Evolutionary conservation across 805 yeast genomes (phyloP), one percentile per base, ranked within the genome.

Genomic region (Kazachstania martiniae): DNA sequence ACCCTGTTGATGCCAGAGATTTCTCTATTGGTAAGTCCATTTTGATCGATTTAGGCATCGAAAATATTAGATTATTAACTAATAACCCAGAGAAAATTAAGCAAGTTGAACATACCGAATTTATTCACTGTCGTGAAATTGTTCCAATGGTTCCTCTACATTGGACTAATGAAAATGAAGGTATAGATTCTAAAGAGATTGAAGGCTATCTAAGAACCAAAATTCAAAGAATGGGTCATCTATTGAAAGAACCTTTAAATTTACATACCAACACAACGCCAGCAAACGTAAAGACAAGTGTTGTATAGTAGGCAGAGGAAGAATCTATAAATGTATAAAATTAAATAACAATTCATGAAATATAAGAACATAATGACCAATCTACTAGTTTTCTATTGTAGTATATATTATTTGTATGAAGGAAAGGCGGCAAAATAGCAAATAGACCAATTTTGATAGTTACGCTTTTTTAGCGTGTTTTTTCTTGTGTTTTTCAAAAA

Each of bases 111-210:
- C 95, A 96, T 25, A 75, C 74, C 49, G 68, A 79, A 25, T 63
- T 72, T 32, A 74, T 91, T 19, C 69, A 67, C 39, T 97, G 93
- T 27, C 68, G 70, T 17, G 91, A 89, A 55, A 72, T 98, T 43
- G 86, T 89, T 3, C 95, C 99, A 23, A 91, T 91, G 99, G 72
- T 91, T 3, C 99, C 99, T 10, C 67, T 87, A 34, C 87, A 95
- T 6, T 91, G 98, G 98, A 64, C 65, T 21, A 49, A 59, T 16
- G 63, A 59, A 18, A 40, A 46, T 4, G 55, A 53, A n/a, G 97
- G 97, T 5, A 80, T 91, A 38, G 68, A 77, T 42, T 73, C 87
- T 22, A 70, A 68, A 39, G 99, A 91, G 58, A 81, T 91, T 21
- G 95, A 91, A 46, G 94, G 94, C 1, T 91, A 91, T 50, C 63